A percentile compares a stretch with the other conserved stretches of the same genome.
Evolutionary conservation across 2,329 filamentous ascomycete species (phyloP).

Genomic region (Cadophora sp.): DNA sequence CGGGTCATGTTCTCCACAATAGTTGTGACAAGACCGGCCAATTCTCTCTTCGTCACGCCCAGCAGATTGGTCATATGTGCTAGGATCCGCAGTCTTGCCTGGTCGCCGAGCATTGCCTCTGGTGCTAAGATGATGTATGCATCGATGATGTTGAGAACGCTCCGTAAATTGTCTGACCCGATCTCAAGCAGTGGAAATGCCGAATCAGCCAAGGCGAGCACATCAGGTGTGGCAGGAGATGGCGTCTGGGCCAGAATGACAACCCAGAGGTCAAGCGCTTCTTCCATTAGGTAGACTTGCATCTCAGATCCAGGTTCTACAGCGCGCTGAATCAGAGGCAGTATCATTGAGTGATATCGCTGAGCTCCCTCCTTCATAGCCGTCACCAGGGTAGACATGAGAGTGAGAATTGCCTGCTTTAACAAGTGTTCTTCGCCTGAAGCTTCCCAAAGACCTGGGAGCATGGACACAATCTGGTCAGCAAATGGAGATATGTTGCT

Average conservation of each 20-base stretch:
- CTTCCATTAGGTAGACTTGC: slow-evolving; percentile 85
- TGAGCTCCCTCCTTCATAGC: slow-evolving; percentile 82
- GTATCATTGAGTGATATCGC: slow-evolving; percentile 78
- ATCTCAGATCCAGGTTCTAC: slow-evolving; percentile 78
- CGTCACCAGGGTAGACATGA: slow-evolving; percentile 84
- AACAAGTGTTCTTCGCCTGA: slow-evolving; percentile 84
- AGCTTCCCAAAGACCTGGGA: slow-evolving; percentile 84
- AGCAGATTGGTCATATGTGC: slow-evolving; percentile 58
- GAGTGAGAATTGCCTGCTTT: slow-evolving; percentile 90
- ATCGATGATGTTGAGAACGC: slow-evolving; percentile 70
- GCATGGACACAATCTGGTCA: slow-evolving; percentile 79
- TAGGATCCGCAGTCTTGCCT: slow-evolving; percentile 57
- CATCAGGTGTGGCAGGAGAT: slow-evolving; percentile 63
- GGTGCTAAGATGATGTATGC: slow-evolving; percentile 76
- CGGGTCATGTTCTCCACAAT: slow-evolving; percentile 72
- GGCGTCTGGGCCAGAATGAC: slow-evolving; percentile 73
- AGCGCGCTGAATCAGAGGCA: slow-evolving; percentile 83
- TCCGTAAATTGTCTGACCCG: slow-evolving; percentile 66
- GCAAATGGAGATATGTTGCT: slow-evolving; percentile 71
- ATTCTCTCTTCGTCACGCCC: slow-evolving; percentile 62
- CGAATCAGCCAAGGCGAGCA: slow-evolving; percentile 68
- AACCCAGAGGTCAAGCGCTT: slow-evolving; percentile 89
- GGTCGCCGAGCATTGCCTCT: slow-evolving; percentile 66
- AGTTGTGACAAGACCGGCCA: slow-evolving; percentile 62
- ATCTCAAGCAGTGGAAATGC: slow-evolving; percentile 72